Conservation (phyloP, 768 basidiomycete species). For the Lactifluus rugatus region DNA sequence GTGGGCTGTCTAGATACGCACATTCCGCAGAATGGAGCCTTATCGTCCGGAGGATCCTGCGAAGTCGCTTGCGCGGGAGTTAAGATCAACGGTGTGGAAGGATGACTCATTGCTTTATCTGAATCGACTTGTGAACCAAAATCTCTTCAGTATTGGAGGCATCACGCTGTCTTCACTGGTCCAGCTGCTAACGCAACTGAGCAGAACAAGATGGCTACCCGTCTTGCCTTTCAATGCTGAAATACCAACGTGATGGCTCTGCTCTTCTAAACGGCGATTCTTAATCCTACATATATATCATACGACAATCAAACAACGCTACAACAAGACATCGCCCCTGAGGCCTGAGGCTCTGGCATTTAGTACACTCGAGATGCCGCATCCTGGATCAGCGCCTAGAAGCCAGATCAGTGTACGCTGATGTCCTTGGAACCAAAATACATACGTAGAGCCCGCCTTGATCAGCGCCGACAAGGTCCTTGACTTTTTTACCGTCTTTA, state of each 20-base stretch:
- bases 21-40: constrained; percentile 7
- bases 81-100: neutral
- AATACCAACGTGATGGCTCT: neutral
- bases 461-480: constrained; percentile 40
- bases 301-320: neutral
- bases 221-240: neutral
- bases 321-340: neutral
- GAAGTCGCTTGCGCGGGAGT: neutral
- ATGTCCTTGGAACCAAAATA: neutral
- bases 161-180: too few species aligned
- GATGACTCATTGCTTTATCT: neutral
- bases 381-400: neutral
- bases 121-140: neutral
- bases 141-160: too few species aligned
- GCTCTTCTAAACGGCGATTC: neutral
- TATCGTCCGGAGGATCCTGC: neutral
- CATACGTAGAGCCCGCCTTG: constrained; percentile 33
- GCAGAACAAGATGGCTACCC: neutral
- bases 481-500: constrained; percentile 29
- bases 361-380: too few species aligned
- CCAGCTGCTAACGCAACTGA: neutral
- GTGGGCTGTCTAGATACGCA: neutral
- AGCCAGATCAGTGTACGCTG: neutral
- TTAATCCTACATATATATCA: neutral
- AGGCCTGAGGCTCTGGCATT: neutral